Evolutionary conservation across 352 stramenopile species (phyloP).

Genomic region (Globisporangium irregulare): DNA sequence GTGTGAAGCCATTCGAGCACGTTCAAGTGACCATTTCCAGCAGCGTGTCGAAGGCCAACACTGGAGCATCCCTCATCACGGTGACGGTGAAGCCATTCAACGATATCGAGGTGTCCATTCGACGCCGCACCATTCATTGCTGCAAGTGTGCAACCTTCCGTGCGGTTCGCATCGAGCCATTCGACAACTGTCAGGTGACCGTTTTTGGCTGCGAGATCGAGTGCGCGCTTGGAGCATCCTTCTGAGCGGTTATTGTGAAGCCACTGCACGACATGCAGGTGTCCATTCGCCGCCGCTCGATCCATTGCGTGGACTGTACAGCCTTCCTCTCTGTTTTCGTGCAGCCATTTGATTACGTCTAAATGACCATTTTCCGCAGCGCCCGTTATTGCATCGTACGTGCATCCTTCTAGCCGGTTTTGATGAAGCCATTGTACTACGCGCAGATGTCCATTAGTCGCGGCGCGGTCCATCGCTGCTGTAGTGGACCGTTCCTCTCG

Average conservation of each 20-base stretch:
- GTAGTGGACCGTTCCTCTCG: slow-evolving; percentile 26
- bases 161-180: slow-evolving; percentile 44
- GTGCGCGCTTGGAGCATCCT: slow-evolving; percentile 36
- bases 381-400: slow-evolving; percentile 35
- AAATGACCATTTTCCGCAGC: slow-evolving; percentile 33
- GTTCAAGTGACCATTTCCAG: slow-evolving; percentile 35
- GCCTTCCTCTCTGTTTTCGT: slow-evolving; percentile 32
- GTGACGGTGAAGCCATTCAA: slow-evolving; percentile 52
- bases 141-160: slow-evolving; percentile 34
- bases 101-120: slow-evolving; percentile 45
- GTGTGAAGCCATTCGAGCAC: slow-evolving; percentile 42
- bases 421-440: slow-evolving; percentile 40
- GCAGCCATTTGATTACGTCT: slow-evolving; percentile 37
- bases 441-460: slow-evolving; percentile 32
- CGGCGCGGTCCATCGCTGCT: slow-evolving; percentile 38
- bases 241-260: slow-evolving; percentile 37
- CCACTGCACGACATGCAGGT: slow-evolving; percentile 47
- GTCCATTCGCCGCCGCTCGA: slow-evolving; percentile 38
- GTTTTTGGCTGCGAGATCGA: slow-evolving; percentile 49
- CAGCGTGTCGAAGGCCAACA: slow-evolving; percentile 29
- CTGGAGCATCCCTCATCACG: slow-evolving; percentile 39
- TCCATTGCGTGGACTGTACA: slow-evolving; percentile 44
- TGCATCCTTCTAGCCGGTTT: slow-evolving; percentile 36
- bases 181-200: slow-evolving; percentile 48
- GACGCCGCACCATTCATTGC: slow-evolving; percentile 47